phyloP scores from a whole-genome alignment of 176 grass and related monocot species.

The Melocanna baccifera region DNA sequence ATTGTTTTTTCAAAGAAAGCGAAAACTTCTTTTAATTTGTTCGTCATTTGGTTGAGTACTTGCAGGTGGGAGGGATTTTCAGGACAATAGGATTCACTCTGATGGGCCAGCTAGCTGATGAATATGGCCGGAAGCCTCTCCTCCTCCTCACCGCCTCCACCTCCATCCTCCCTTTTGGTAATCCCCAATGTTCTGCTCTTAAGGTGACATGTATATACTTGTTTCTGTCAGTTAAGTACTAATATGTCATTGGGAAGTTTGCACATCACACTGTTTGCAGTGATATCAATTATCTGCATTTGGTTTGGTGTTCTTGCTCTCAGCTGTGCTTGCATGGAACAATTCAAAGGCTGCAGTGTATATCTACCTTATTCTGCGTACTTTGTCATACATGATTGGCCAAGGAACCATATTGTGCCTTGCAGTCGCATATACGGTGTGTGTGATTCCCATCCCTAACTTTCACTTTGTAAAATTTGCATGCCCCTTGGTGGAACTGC shows the following conservation, averaged over 20 bases:
- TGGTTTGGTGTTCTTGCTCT: background rate
- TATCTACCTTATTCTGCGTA: conserved; percentile 53
- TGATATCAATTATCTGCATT: background rate
- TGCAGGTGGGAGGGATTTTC: conserved; percentile 79
- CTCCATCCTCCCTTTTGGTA: conserved; percentile 77
- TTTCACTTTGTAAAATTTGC: too few species aligned
- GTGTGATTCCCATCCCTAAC: background rate
- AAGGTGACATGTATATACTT: too few species aligned
- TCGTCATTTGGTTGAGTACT: conserved; percentile 8
- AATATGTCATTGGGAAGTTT: background rate
- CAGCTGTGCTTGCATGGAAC: conserved; percentile 68
- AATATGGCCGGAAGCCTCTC: conserved; percentile 72
- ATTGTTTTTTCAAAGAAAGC: background rate
- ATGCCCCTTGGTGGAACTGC: background rate
- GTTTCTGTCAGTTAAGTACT: background rate
- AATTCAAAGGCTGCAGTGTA: conserved; percentile 57
- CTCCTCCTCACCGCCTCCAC: conserved; percentile 67
- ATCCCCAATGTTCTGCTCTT: background rate
- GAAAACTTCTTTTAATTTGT: background rate
- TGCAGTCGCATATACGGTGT: conserved; percentile 61
- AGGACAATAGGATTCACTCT: conserved; percentile 63
- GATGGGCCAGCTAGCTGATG: conserved; percentile 74
- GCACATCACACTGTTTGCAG: background rate
- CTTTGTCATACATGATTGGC: conserved; percentile 62
- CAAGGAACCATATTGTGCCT: conserved; percentile 82